Conservation (phyloP, 2,329 filamentous ascomycete species). For the Pseudocercospora crystallina region DNA sequence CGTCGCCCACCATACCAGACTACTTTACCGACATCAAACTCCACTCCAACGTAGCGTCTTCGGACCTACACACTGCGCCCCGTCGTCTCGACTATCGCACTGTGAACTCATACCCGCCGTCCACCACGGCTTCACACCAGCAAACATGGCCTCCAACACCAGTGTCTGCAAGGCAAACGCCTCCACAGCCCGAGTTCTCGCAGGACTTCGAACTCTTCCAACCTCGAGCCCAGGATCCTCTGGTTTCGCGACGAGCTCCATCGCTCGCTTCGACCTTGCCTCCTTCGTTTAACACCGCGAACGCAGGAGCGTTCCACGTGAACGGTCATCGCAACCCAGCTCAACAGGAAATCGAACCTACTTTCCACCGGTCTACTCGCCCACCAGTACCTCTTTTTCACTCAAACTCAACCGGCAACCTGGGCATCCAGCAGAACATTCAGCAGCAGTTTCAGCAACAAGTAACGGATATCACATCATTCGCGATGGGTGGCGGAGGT, state of each 20-base stretch:
- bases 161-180: constrained; percentile 52
- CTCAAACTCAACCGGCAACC: constrained; percentile 40
- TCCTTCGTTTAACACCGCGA: constrained; percentile 57
- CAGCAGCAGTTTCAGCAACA: constrained; percentile 44
- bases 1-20: constrained; percentile 33
- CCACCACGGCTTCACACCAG: constrained; percentile 74
- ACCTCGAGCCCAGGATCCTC: constrained; percentile 41
- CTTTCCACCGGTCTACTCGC: constrained; percentile 35
- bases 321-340: constrained; percentile 53
- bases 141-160: constrained; percentile 76
- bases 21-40: constrained; percentile 19
- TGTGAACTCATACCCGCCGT: constrained; percentile 68
- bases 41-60: constrained; percentile 31
- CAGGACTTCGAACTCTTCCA: constrained; percentile 79
- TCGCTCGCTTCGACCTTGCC: constrained; percentile 55
- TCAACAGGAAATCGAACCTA: constrained; percentile 25
- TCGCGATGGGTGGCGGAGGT: constrained; percentile 60
- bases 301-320: constrained; percentile 59
- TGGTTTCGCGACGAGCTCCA: constrained; percentile 49
- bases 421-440: constrained; percentile 27
- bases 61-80: constrained; percentile 37
- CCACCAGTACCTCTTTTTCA: constrained; percentile 73
- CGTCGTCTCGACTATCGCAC: constrained; percentile 47
- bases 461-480: constrained; percentile 26
- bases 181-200: constrained; percentile 45